Conservation (phyloP, 2,329 filamentous ascomycete genomes). For the Pseudohalonectria lignicola region DNA sequence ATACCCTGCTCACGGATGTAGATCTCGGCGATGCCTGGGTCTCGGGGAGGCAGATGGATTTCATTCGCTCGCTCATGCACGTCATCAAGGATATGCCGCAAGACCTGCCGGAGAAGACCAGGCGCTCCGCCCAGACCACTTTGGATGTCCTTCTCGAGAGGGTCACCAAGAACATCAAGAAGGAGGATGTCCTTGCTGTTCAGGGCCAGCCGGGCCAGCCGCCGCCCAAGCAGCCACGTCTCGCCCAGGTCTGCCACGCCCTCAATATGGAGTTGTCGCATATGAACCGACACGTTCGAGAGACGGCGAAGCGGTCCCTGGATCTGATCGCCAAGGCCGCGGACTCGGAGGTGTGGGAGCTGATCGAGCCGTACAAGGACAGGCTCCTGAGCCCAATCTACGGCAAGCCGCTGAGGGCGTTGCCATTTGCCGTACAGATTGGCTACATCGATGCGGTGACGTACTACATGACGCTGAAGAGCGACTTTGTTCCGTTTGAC, state of each 20-base stretch:
- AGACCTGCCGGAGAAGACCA: slow-evolving; percentile 83
- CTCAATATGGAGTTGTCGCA: slow-evolving; percentile 85
- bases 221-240: slow-evolving; percentile 37
- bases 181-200: slow-evolving; percentile 55
- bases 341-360: slow-evolving; percentile 70
- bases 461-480: slow-evolving; percentile 83
- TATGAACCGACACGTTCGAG: slow-evolving; percentile 90
- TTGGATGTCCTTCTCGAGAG: slow-evolving; percentile 68
- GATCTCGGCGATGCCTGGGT: slow-evolving; percentile 81
- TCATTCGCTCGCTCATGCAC: slow-evolving; percentile 85
- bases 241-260: slow-evolving; percentile 70
- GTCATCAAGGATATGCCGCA: slow-evolving; percentile 97
- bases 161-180: slow-evolving; percentile 69
- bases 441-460: slow-evolving; percentile 97
- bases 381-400: slow-evolving; percentile 85
- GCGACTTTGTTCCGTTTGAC: slow-evolving; percentile 83
- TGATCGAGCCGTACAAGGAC: slow-evolving; percentile 84
- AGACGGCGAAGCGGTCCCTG: slow-evolving; percentile 73
- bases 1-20: slow-evolving; percentile 73
- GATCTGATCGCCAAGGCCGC: slow-evolving; percentile 71
- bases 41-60: slow-evolving; percentile 70
- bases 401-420: slow-evolving; percentile 81
- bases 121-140: slow-evolving; percentile 71
- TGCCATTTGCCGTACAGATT: slow-evolving; percentile 92
- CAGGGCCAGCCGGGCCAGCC: slow-evolving; percentile 26